Conservation (phyloP, 2,329 filamentous ascomycete species). For the Neophaeococcomyces mojaviensis region DNA sequence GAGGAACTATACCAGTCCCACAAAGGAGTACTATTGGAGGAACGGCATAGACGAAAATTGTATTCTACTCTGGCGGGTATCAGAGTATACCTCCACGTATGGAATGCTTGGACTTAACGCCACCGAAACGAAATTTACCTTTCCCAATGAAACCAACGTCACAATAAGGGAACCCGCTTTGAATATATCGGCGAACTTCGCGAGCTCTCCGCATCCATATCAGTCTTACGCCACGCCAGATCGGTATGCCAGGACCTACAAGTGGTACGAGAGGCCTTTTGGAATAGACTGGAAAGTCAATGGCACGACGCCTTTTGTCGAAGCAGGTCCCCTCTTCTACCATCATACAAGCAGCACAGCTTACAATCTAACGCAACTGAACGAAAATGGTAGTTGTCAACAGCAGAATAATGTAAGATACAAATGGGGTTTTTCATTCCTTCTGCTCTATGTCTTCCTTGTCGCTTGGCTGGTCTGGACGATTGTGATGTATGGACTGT, state of each 20-base stretch:
- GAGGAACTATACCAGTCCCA: background rate
- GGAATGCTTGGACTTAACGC: background rate
- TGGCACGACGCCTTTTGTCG: background rate
- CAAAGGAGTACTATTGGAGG: background rate
- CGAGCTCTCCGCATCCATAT: no score
- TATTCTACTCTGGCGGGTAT: background rate
- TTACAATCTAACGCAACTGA: conserved; percentile 3
- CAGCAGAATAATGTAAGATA: conserved; percentile 23
- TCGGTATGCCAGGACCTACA: background rate
- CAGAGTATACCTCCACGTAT: background rate
- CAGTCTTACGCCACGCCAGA: no score
- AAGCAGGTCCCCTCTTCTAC: background rate
- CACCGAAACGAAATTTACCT: background rate
- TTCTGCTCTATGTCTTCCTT: conserved; percentile 27
- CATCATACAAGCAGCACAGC: background rate
- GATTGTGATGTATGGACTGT: conserved; percentile 29
- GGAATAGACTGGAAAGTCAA: background rate
- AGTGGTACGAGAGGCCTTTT: background rate
- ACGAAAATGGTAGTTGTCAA: conserved; percentile 16
- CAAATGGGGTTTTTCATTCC: conserved; percentile 32
- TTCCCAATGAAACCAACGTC: no score
- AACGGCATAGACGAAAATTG: background rate
- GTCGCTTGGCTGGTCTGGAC: conserved; percentile 28
- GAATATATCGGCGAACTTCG: no score
- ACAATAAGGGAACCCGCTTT: no score